Conservation (phyloP, 129 eudicot genomes). For the Chrysanthemum seticuspe region DNA sequence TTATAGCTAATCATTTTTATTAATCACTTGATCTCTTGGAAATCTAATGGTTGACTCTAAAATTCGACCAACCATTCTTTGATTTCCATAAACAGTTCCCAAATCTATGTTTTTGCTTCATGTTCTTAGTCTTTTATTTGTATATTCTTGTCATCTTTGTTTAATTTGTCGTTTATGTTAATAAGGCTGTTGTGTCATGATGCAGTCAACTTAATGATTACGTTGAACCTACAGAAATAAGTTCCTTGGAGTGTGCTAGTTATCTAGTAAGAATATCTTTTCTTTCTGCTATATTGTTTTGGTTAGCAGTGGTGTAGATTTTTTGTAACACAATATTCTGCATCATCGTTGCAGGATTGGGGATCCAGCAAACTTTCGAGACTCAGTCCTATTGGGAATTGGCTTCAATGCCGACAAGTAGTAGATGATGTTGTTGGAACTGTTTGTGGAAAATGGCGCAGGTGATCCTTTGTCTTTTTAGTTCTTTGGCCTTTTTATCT, state of each 20-base stretch:
- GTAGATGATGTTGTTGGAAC: constrained; percentile 53
- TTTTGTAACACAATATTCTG: constrained; percentile 9
- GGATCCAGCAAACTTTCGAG: constrained; percentile 41
- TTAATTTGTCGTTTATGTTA: constrained; percentile 11
- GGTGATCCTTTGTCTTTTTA: constrained; percentile 39
- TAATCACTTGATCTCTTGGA: too few species aligned
- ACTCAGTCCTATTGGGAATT: constrained; percentile 63
- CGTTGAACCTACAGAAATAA: constrained; percentile 48
- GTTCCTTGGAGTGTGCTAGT: constrained; percentile 30
- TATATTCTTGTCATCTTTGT: neutral
- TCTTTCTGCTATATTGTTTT: constrained; percentile 7
- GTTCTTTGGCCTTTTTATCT: neutral
- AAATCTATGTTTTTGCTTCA: constrained; percentile 7
- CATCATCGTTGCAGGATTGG: constrained; percentile 43
- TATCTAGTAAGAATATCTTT: constrained; percentile 46
- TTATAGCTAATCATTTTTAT: too few species aligned
- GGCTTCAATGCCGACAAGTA: constrained; percentile 80
- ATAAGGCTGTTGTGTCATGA: constrained; percentile 20
- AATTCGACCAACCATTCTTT: too few species aligned
- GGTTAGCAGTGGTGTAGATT: constrained; percentile 17
- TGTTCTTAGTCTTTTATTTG: neutral
- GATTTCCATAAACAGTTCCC: too few species aligned
- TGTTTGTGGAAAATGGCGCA: constrained; percentile 96
- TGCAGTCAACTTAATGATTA: constrained; percentile 48
- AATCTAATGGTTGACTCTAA: too few species aligned